Evolutionary conservation across 2,329 filamentous ascomycete genomes (phyloP), one percentile per base, ranked within the genome.

Genomic region (Trichoderma polysporum): DNA sequence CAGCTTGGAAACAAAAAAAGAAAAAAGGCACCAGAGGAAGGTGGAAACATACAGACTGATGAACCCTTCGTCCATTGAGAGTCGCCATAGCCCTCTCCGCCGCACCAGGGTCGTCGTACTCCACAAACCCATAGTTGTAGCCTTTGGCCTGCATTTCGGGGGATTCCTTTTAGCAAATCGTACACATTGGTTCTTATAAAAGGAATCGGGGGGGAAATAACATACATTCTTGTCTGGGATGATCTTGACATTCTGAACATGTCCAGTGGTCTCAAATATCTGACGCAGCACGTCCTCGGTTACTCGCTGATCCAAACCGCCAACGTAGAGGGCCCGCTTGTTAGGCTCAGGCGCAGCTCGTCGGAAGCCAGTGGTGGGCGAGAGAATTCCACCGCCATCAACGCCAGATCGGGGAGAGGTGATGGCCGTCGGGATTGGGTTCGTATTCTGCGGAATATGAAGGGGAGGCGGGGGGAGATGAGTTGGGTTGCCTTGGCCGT

Each of bases 221-320:
- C 93, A 87, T 83, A 97, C 94, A 81, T 97, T 99, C 86, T 99
- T 99, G 85, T 99, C 95, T 61, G 95, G 95, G 78, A 99, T 99
- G 77, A 99, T 97, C 86, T 99, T 99, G 78, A 99, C 95, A 76
- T 93, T 97, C 82, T 97, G 91, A 71, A 99, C 95, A 81, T 99
- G 95, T 66, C 95, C 95, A 68, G 94, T 97, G 7, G 95, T 99
- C 84, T 99, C 95, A 76, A 99, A 99, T 74, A 98, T 98, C 80
- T 98, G 94, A 76, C 93, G 93, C 79, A 98, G 82, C 66, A 98
- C 93, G 77, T 98, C 94, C 81, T 98, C 94, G 35, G 94, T 97
- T 70, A 98, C 94, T 72, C 95, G 88, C 74, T 94, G 93, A 78
- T 99, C 95, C 73, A 99, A 84, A 65, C 95, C 95, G 70, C 95